Base-by-base conservation (phyloP, 306 rosid species). In the Lupinus albus region DNA sequence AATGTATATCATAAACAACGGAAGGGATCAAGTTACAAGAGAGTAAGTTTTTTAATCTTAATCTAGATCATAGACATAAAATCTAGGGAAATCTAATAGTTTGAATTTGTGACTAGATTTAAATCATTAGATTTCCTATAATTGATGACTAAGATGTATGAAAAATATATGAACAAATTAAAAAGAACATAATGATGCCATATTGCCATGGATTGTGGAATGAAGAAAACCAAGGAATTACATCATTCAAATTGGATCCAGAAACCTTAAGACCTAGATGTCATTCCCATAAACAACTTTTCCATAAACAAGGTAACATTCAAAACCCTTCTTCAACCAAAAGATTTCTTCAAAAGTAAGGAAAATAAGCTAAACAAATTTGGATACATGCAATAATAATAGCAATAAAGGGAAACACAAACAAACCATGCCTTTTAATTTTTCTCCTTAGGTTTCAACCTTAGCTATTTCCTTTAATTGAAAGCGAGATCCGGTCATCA, bases 401-500 rank as follows among this genome's bases (percentile, higher is more conserved):
- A 46, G 5, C 6, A n/a, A 57, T 33, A 57, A 57, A 32, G 64
- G 64, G 4, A 13, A 67, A 52, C 9, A n/a, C 11, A 16, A 8
- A 6, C n/a, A 6, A 71, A 11, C 25, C 17, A 18, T 61, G 18
- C 36, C 52, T 20, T 6, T 33, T 39, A 39, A 39, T 39, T 39
- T 39, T 39, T 39, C 45, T 39, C 13, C 6, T 74, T 8, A 44
- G 68, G 52, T 78, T 6, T 58, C 64, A 0, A n/a, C 35, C n/a
- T 32, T 48, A 44, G 11, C 63, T 50, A 45, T 46, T 48, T 49
- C 74, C 15, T 44, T 44, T 2, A 76, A 63, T n/a, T 69, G 78
- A 17, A 6, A 63, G 17, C 81, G 79, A 0, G 89, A 80, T 73
- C 86, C 78, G 86, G 78, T 86, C 91, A 78, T 86, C 98, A 90